Percentiles rank a stretch among this genome's conserved stretches.
These are phyloP conservation scores for Pseudocercospora crystallina DNA, from an alignment of 2,329 filamentous ascomycete genomes.

Conservation along the genomic window DNA sequence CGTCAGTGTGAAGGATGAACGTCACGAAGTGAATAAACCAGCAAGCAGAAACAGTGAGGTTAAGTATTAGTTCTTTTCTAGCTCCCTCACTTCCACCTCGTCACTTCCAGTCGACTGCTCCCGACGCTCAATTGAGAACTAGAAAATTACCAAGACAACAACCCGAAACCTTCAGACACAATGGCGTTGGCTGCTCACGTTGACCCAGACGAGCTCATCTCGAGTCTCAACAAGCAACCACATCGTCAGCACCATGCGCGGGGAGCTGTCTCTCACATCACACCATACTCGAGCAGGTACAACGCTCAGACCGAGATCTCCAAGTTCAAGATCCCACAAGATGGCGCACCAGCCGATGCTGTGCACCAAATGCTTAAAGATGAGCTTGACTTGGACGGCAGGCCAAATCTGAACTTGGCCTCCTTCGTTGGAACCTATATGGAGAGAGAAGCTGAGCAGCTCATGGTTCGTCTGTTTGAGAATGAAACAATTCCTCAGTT, in stretches of 20 bases:
- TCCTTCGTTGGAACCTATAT: constrained; percentile 72
- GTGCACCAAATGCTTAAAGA: constrained; percentile 59
- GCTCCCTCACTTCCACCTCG: too few species aligned
- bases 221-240: constrained; percentile 51
- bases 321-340: constrained; percentile 59
- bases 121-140: too few species aligned
- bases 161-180: too few species aligned
- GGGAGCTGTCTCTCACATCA: constrained; percentile 52
- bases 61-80: too few species aligned
- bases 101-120: too few species aligned
- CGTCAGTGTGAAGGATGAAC: too few species aligned
- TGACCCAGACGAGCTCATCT: constrained; percentile 52
- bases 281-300: constrained; percentile 59
- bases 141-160: too few species aligned
- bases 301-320: constrained; percentile 56
- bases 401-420: constrained; percentile 55
- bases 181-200: too few species aligned
- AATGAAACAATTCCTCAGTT: too few species aligned
- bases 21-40: too few species aligned
- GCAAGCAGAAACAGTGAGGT: too few species aligned
- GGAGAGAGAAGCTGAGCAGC: constrained; percentile 59
- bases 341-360: constrained; percentile 61
- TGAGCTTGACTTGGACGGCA: background rate
- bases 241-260: constrained; percentile 35
- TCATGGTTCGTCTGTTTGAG: constrained; percentile 45